Evolutionary conservation across 768 basidiomycete genomes (phyloP), one percentile per base, ranked within the genome.

Genomic region (Russula abietina): DNA sequence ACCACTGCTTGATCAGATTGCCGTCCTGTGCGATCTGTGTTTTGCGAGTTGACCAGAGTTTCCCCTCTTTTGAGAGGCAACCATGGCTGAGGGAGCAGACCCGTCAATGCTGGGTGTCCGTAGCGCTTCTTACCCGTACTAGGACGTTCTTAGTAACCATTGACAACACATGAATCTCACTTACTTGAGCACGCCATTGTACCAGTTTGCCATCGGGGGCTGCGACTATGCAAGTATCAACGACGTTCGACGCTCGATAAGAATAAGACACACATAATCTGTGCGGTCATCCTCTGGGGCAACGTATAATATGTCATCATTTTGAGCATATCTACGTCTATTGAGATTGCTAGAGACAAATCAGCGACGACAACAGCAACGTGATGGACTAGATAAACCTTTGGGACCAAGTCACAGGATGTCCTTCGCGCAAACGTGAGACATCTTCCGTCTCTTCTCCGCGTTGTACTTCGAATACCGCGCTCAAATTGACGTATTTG

Each of bases 171-270:
- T 38, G 56, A 53, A 69, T 78, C 68, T 38, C 41, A 56, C 63
- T 39, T 72, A 92, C 91, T 96, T 96, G 16, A 98, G 78, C 24
- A 98, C 92, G 0, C 96, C 96, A 49, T 81, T 82, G 72, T 93
- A 98, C 86, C 92, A 95, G 69, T 92, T 92, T 16, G 89, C 87
- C 91, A 98, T 94, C 0, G 96, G 96, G 0, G 96, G 95, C 73
- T 98, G 96, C 0, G 92, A 93, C 89, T 94, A 69, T 2, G 69
- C 14, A 65, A 67, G 55, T 36, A 55, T 69, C 48, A 67, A 43
- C 36, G 30, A 28, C 39, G 19, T 32, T 53, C 6, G 2, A 19
- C 17, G 10, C 17, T 30, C 33, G 41, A 24, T 57, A 7, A 41
- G n/a, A 30, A 30, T 41, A 59, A 48, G 1, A 73, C 81, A 63